Evolutionary conservation across 768 basidiomycete species (phyloP).

Genomic region (Pulveroboletus frians): DNA sequence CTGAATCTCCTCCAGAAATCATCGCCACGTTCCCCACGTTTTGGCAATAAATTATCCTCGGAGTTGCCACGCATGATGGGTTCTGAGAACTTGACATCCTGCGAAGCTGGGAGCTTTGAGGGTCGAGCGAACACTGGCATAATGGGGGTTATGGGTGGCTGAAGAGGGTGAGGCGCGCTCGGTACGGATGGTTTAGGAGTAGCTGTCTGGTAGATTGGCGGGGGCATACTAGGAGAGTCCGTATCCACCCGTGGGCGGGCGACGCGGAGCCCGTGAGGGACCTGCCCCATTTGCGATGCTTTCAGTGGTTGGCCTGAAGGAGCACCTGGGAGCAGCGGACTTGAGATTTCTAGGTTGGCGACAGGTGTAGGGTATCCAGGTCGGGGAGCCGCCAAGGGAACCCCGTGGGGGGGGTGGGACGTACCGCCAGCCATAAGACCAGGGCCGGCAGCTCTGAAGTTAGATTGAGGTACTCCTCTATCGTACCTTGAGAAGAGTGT

Average conservation of each 20-base stretch:
- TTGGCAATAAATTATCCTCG: slow-evolving; percentile 64
- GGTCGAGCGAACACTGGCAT: slow-evolving; percentile 74
- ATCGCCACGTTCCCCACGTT: slow-evolving; percentile 68
- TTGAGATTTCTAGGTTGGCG: slow-evolving; percentile 55
- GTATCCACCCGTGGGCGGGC: slow-evolving; percentile 16
- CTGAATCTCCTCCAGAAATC: slow-evolving; percentile 87
- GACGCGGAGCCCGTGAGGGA: slow-evolving; percentile 23
- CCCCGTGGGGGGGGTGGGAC: slow-evolving; percentile 27
- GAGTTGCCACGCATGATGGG: slow-evolving; percentile 62
- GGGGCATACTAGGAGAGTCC: slow-evolving; percentile 25
- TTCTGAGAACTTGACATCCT: slow-evolving; percentile 46
- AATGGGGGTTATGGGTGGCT: slow-evolving; percentile 74
- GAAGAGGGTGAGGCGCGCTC: slow-evolving; percentile 64
- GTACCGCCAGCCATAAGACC: slow-evolving; percentile 39
- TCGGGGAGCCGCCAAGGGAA: slow-evolving; percentile 60
- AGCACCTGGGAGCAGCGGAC: slow-evolving; percentile 39
- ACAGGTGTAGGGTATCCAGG: slow-evolving; percentile 74
- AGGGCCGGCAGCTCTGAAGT: slow-evolving; percentile 49
- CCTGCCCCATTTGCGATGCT: slow-evolving; percentile 28
- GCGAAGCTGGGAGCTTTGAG: slow-evolving; percentile 30
- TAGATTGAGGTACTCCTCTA: slow-evolving; percentile 48
- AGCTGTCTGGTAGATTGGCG: slow-evolving; percentile 30
- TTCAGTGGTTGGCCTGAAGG: slow-evolving; percentile 22
- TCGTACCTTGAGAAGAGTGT: slow-evolving; percentile 48
- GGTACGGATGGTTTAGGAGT: slow-evolving; percentile 36